These are phyloP conservation scores for Simplicillium aogashimaense DNA, from an alignment of 2,329 filamentous ascomycete species.

Conservation along the genomic window DNA sequence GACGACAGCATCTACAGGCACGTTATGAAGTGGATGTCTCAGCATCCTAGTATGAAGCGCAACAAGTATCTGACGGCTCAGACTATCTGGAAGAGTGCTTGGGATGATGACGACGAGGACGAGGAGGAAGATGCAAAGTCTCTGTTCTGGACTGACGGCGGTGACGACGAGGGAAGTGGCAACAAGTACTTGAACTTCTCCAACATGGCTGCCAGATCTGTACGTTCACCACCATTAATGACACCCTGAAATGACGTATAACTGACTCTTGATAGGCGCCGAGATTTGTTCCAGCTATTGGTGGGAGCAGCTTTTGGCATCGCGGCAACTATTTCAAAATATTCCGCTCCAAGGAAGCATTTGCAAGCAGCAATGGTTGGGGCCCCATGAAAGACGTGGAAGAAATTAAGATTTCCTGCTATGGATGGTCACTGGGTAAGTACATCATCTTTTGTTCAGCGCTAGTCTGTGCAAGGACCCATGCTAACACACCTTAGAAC, in stretches of 20 bases:
- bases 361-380: conserved; percentile 20
- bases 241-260: not conserved
- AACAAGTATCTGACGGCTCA: conserved; percentile 45
- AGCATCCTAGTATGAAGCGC: conserved; percentile 38
- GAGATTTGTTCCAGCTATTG: conserved; percentile 43
- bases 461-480: not conserved
- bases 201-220: conserved; percentile 42
- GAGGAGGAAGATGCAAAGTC: conserved; percentile 19
- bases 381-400: conserved; percentile 40
- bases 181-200: conserved; percentile 47
- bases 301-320: conserved; percentile 45
- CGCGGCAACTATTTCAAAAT: conserved; percentile 39
- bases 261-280: conserved; percentile 25
- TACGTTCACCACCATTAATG: conserved; percentile 15
- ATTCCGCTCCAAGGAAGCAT: conserved; percentile 32
- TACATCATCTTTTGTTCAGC: not conserved
- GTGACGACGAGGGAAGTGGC: conserved; percentile 22
- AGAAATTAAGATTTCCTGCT: conserved; percentile 42
- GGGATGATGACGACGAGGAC: conserved; percentile 44
- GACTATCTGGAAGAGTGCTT: conserved; percentile 42
- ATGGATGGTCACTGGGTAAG: conserved; percentile 32
- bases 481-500: conserved; percentile 18
- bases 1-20: conserved; percentile 49
- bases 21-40: conserved; percentile 47
- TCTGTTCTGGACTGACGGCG: conserved; percentile 25